A percentile compares a stretch with the other conserved stretches of the same genome.
These are phyloP conservation scores for Sarocladium oryzae DNA, from an alignment of 2,329 filamentous ascomycete genomes.

Conservation along the genomic window DNA sequence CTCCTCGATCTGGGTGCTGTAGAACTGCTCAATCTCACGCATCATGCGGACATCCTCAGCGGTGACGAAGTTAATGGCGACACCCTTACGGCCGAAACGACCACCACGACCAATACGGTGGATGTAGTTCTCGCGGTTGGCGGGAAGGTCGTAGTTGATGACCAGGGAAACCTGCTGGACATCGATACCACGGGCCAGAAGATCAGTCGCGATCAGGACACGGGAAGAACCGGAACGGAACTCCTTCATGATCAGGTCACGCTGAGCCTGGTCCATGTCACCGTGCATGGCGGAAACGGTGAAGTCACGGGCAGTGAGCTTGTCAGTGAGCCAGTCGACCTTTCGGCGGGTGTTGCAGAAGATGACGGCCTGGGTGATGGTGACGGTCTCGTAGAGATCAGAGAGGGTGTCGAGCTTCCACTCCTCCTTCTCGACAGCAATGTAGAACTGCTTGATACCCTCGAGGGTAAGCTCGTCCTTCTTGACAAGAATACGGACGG, in stretches of 20 bases:
- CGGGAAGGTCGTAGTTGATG: constrained; percentile 99
- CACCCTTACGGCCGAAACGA: constrained; percentile 99
- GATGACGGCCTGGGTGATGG: constrained; percentile 98
- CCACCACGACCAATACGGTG: constrained; percentile 99
- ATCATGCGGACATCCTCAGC: constrained; percentile 99
- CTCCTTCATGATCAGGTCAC: constrained; percentile 99
- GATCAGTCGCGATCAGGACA: constrained; percentile 96
- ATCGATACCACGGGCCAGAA: constrained; percentile 98
- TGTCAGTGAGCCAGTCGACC: constrained; percentile 99
- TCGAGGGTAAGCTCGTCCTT: constrained; percentile 99
- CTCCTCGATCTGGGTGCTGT: constrained; percentile 99
- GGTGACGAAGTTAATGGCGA: constrained; percentile 99
- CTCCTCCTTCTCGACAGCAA: constrained; percentile 99
- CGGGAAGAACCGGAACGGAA: constrained; percentile 98
- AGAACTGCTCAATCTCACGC: constrained; percentile 99
- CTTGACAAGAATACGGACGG: constrained; percentile 98
- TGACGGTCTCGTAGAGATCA: constrained; percentile 98
- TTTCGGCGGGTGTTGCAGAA: constrained; percentile 99
- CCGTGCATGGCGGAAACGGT: constrained; percentile 99
- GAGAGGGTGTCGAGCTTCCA: constrained; percentile 99
- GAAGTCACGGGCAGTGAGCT: constrained; percentile 97
- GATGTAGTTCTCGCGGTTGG: constrained; percentile 99
- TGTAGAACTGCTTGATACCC: constrained; percentile 99
- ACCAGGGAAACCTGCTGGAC: constrained; percentile 99
- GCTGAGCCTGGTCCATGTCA: constrained; percentile 97